These are phyloP conservation scores for Circinella minor DNA, from an alignment of 371 early-diverging fungal genomes.

Conservation along the genomic window DNA sequence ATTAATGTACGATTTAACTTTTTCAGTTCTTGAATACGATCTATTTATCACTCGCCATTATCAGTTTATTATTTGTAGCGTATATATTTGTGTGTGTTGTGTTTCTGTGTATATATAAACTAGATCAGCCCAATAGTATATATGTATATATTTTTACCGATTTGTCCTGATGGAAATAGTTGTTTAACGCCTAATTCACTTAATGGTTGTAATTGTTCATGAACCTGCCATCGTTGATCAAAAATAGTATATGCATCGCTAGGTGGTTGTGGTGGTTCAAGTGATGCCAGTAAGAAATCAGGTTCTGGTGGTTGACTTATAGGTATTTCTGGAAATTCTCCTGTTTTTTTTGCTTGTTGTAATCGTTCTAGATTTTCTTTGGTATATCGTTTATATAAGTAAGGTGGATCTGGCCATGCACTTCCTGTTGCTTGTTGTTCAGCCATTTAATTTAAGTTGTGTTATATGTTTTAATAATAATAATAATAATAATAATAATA, in stretches of 20 bases:
- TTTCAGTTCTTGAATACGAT: conserved; percentile 75
- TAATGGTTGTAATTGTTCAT: conserved; percentile 65
- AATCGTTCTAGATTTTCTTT: conserved; percentile 58
- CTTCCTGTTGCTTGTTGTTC: conserved; percentile 39
- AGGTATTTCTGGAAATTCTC: conserved; percentile 28
- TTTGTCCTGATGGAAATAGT: conserved; percentile 62
- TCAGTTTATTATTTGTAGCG: too few species aligned
- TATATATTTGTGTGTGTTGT: conserved; percentile 5
- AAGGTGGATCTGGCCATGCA: conserved; percentile 75
- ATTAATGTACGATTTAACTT: conserved; percentile 74
- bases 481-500: background rate
- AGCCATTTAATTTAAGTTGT: background rate
- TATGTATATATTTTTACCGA: conserved; percentile 37
- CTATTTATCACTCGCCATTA: conserved; percentile 52
- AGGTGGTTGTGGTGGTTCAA: conserved; percentile 69
- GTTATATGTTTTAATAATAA: too few species aligned
- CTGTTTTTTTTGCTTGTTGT: conserved; percentile 32
- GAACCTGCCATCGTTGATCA: conserved; percentile 74
- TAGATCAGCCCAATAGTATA: background rate
- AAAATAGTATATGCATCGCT: conserved; percentile 69
- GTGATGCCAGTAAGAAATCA: conserved; percentile 45
- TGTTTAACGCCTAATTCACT: conserved; percentile 71
- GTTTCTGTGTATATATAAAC: conserved; percentile 5
- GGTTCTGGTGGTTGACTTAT: conserved; percentile 46
- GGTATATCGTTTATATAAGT: conserved; percentile 69